Evolutionary conservation across 2,329 filamentous ascomycete species (phyloP).

Genomic region (Aureobasidium sp.): DNA sequence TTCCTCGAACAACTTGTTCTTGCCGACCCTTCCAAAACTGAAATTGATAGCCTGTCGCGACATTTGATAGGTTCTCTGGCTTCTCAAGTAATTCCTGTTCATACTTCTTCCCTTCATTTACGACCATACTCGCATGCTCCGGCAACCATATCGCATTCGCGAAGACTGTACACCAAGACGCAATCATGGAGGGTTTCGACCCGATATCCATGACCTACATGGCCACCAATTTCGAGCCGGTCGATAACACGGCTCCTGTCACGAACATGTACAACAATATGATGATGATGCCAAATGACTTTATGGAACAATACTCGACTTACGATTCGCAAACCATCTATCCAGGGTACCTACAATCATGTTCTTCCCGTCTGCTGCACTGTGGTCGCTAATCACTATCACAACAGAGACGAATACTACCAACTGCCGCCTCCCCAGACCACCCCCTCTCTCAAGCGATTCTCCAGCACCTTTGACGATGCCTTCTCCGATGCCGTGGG

Average conservation of each 20-base stretch:
- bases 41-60: neutral
- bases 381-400: conserved; percentile 16
- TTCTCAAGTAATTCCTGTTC: neutral
- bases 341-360: conserved; percentile 44
- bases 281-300: conserved; percentile 43
- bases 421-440: conserved; percentile 21
- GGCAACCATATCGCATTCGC: neutral
- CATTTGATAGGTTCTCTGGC: neutral
- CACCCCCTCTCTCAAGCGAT: conserved; percentile 26
- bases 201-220: conserved; percentile 57
- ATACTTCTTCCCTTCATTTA: neutral
- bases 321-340: conserved; percentile 54
- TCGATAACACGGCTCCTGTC: conserved; percentile 45
- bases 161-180: conserved; percentile 1
- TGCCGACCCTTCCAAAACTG: neutral
- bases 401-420: conserved; percentile 25
- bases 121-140: neutral
- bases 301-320: conserved; percentile 52
- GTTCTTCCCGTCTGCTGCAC: neutral
- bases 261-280: conserved; percentile 37
- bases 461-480: conserved; percentile 38
- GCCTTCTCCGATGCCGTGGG: conserved; percentile 45
- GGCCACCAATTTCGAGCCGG: conserved; percentile 46
- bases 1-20: neutral
- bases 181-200: conserved; percentile 50